Conservation (phyloP, 768 basidiomycete genomes). For the Naematelia aurantialba region DNA sequence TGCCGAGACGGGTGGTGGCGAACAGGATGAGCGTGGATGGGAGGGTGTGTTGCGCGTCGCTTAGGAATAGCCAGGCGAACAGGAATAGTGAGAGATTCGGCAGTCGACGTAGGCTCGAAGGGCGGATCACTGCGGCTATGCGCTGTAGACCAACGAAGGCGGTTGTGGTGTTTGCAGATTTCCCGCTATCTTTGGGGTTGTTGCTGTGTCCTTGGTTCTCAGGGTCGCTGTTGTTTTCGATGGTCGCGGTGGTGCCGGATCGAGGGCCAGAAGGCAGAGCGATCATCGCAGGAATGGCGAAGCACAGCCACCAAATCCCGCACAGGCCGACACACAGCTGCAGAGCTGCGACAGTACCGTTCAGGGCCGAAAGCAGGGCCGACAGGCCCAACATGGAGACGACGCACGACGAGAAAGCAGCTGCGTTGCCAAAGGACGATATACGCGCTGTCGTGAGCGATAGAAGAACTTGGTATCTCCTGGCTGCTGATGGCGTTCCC, state of each 20-base stretch:
- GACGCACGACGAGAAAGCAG: conserved; percentile 74
- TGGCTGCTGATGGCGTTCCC: background rate
- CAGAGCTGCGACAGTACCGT: conserved; percentile 72
- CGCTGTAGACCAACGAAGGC: background rate
- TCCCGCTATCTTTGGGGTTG: too few species aligned
- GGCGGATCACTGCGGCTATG: background rate
- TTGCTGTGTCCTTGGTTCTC: too few species aligned
- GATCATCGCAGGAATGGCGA: conserved; percentile 70
- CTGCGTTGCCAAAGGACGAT: conserved; percentile 77
- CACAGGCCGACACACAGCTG: conserved; percentile 78
- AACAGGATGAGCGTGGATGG: background rate
- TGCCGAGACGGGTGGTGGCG: background rate
- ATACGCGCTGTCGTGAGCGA: conserved; percentile 69
- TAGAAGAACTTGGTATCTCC: conserved; percentile 53
- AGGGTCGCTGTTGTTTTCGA: background rate
- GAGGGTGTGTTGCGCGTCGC: background rate
- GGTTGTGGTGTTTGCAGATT: too few species aligned
- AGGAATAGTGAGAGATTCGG: background rate
- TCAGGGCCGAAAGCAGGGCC: conserved; percentile 67
- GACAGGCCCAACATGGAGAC: conserved; percentile 60
- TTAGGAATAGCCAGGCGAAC: background rate
- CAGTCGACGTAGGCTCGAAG: background rate
- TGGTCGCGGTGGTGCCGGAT: background rate
- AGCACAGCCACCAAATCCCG: conserved; percentile 82
- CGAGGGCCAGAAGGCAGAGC: conserved; percentile 61